phyloP scores from a whole-genome alignment of 768 basidiomycete genomes.

The Pleurotus tuber-regium region DNA sequence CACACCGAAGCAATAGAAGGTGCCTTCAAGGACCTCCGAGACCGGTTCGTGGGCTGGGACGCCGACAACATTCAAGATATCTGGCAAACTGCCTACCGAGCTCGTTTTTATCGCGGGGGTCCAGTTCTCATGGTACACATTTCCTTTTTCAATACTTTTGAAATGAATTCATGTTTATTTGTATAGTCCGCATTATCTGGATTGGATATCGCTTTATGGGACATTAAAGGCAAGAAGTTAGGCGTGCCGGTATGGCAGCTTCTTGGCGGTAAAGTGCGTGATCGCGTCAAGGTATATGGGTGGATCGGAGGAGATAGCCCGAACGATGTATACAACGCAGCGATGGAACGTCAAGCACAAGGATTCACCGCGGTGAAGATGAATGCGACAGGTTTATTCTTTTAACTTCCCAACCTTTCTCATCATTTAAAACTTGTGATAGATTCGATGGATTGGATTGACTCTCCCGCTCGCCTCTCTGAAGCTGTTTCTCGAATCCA shows the following conservation, averaged over 20 bases:
- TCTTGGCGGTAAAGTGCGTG: conserved; percentile 66
- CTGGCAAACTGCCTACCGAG: conserved; percentile 57
- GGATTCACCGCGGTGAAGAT: conserved; percentile 74
- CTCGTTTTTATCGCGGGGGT: conserved; percentile 66
- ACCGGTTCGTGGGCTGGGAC: conserved; percentile 59
- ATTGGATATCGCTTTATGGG: conserved; percentile 71
- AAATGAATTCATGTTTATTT: no score
- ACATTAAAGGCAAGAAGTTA: conserved; percentile 77
- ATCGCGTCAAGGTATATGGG: conserved; percentile 55
- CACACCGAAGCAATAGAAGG: conserved; percentile 77
- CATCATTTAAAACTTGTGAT: not conserved
- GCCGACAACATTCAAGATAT: conserved; percentile 71
- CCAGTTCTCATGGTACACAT: conserved; percentile 62
- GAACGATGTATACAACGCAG: conserved; percentile 51
- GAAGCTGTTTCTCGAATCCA: conserved; percentile 52
- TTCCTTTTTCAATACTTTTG: not conserved
- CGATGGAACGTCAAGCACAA: conserved; percentile 51
- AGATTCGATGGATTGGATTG: conserved; percentile 53
- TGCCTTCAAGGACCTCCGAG: conserved; percentile 54
- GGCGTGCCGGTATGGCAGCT: conserved; percentile 65
- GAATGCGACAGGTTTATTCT: conserved; percentile 54
- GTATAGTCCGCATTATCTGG: conserved; percentile 51
- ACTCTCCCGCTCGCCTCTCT: conserved; percentile 51
- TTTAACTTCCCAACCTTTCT: not conserved
- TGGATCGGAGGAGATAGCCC: conserved; percentile 59